Percentiles rank a stretch among this genome's conserved stretches.
phyloP scores from a whole-genome alignment of 306 rosid genomes.

The Begonia loranthoides region DNA sequence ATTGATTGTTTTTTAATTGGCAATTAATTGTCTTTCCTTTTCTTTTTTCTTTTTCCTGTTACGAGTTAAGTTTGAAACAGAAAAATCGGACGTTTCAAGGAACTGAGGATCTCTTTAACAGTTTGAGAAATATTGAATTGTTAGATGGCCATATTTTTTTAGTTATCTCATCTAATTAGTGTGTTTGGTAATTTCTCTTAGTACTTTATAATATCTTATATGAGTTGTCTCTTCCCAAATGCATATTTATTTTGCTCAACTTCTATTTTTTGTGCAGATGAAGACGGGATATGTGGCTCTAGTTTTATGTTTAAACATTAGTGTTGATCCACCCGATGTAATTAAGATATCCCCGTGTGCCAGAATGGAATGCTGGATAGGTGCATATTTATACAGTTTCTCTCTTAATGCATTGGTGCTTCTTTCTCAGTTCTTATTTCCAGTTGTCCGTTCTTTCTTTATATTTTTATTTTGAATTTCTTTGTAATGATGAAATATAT shows the following conservation, averaged over 20 bases:
- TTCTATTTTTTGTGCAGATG: slow-evolving; percentile 59
- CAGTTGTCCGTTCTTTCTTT: not conserved
- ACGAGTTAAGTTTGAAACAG: too few species aligned
- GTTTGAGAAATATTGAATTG: too few species aligned
- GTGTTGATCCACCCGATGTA: slow-evolving; percentile 97
- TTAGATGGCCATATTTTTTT: too few species aligned
- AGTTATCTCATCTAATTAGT: too few species aligned
- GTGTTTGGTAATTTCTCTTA: too few species aligned
- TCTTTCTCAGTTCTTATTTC: slow-evolving; percentile 7
- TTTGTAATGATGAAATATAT: not conserved
- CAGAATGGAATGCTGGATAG: slow-evolving; percentile 99
- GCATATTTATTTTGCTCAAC: slow-evolving; percentile 22
- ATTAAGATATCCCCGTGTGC: slow-evolving; percentile 99
- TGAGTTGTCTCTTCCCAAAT: too few species aligned
- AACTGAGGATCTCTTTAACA: too few species aligned
- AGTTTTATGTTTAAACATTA: slow-evolving; percentile 90
- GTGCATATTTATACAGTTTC: slow-evolving; percentile 37
- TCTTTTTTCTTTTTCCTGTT: too few species aligned
- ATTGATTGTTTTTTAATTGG: too few species aligned
- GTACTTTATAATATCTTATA: too few species aligned
- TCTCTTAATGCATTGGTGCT: slow-evolving; percentile 9
- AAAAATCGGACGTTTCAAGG: too few species aligned
- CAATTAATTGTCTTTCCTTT: too few species aligned
- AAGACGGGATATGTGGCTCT: slow-evolving; percentile 98
- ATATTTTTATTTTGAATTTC: not conserved